phyloP scores from a whole-genome alignment of 2,329 filamentous ascomycete species.

The Penicillium digitatum region DNA sequence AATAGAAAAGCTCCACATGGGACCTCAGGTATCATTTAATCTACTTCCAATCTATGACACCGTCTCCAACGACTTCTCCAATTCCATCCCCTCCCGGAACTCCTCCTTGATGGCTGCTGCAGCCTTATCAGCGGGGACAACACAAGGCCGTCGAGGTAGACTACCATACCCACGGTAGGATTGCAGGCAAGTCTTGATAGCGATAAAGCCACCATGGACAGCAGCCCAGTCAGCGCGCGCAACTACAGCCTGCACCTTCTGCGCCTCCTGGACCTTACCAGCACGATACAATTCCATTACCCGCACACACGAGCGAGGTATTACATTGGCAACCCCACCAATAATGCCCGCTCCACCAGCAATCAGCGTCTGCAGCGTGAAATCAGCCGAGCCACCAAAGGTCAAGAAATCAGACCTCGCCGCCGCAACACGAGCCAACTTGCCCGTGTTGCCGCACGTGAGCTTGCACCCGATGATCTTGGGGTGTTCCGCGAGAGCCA shows the following conservation, averaged over 20 bases:
- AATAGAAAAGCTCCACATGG: background rate
- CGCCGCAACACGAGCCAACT: conserved; percentile 61
- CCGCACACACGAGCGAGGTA: conserved; percentile 74
- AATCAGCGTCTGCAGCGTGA: conserved; percentile 75
- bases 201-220: conserved; percentile 76
- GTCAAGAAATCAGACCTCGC: conserved; percentile 64
- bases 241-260: conserved; percentile 70
- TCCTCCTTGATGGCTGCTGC: conserved; percentile 34
- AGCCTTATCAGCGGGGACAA: conserved; percentile 42
- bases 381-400: conserved; percentile 83
- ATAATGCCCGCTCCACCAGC: conserved; percentile 81
- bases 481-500: conserved; percentile 53
- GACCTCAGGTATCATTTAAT: conserved; percentile 2
- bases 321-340: conserved; percentile 77
- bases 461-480: conserved; percentile 69
- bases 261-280: conserved; percentile 71
- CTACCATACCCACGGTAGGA: conserved; percentile 78
- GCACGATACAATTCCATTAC: conserved; percentile 72
- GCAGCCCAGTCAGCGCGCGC: conserved; percentile 77
- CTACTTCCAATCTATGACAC: background rate
- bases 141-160: conserved; percentile 65
- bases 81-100: conserved; percentile 38
- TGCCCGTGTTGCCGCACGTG: conserved; percentile 70
- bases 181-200: conserved; percentile 81
- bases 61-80: conserved; percentile 34